These are phyloP conservation scores for Amanita inopinata DNA, from an alignment of 768 basidiomycete species.

Conservation along the genomic window DNA sequence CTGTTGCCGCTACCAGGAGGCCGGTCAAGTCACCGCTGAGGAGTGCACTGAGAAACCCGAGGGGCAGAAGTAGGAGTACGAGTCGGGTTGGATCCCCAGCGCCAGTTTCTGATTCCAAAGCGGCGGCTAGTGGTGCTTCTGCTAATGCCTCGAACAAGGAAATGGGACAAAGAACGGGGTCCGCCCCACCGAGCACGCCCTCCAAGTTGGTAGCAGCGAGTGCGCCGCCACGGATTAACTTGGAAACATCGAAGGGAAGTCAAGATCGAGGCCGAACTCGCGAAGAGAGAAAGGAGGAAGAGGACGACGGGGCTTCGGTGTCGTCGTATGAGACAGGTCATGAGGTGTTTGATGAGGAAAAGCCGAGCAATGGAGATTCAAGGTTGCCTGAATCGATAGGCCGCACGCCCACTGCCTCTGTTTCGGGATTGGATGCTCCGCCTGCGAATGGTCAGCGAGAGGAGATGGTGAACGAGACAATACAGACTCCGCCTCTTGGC, in stretches of 20 bases:
- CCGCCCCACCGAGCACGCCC: neutral
- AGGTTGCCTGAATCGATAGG: slow-evolving; percentile 7
- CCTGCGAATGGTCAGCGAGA: slow-evolving; percentile 5
- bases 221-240: slow-evolving; percentile 4
- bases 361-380: slow-evolving; percentile 17
- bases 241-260: slow-evolving; percentile 17
- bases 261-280: slow-evolving; percentile 7
- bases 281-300: slow-evolving; percentile 5
- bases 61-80: neutral
- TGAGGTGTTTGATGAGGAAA: slow-evolving; percentile 38
- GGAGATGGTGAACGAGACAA: neutral
- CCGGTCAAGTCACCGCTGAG: slow-evolving; percentile 42
- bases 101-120: slow-evolving; percentile 11
- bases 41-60: slow-evolving; percentile 50
- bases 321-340: slow-evolving; percentile 61
- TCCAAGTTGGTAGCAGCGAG: neutral
- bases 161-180: too few species aligned
- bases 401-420: too few species aligned
- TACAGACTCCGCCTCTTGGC: neutral
- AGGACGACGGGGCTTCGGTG: slow-evolving; percentile 36
- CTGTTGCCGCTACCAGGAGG: slow-evolving; percentile 1
- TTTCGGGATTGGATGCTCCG: too few species aligned
- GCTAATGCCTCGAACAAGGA: too few species aligned
- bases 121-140: too few species aligned
- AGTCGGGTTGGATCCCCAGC: slow-evolving; percentile 42